phyloP scores from a whole-genome alignment of 2,329 filamentous ascomycete genomes.

The Fusarium chaquense region DNA sequence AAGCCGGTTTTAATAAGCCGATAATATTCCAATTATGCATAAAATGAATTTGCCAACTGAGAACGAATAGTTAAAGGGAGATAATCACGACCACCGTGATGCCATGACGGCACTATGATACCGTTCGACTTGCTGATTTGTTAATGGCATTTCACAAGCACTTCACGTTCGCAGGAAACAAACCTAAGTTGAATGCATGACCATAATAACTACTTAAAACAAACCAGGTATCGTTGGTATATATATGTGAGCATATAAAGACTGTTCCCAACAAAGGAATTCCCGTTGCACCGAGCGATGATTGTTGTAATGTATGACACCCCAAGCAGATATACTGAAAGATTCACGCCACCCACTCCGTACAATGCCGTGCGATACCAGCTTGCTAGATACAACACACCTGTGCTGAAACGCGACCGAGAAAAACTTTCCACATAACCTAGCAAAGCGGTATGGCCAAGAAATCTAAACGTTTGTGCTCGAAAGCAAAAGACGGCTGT shows the following conservation, averaged over 20 bases:
- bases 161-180: background rate
- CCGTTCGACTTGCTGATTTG: background rate
- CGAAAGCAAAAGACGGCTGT: slow-evolving; percentile 8
- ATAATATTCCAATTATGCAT: slow-evolving; percentile 11
- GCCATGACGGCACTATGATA: background rate
- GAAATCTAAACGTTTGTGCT: slow-evolving; percentile 6
- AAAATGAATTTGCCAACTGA: background rate
- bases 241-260: slow-evolving; percentile 8
- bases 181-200: too few species aligned
- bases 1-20: slow-evolving; percentile 9
- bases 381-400: slow-evolving; percentile 26
- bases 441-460: background rate
- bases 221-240: slow-evolving; percentile 16
- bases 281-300: slow-evolving; percentile 2
- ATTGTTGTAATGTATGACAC: slow-evolving; percentile 2
- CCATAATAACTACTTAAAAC: background rate
- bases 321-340: slow-evolving; percentile 14
- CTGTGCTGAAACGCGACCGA: background rate
- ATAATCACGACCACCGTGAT: too few species aligned
- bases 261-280: background rate
- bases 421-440: background rate
- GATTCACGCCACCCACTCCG: slow-evolving; percentile 33
- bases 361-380: slow-evolving; percentile 36
- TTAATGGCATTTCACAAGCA: background rate
- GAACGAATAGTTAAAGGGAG: background rate